These are phyloP conservation scores for Pyrrhoderma lamaoense DNA, from an alignment of 1,284 basidiomycete genomes.

Conservation along the genomic window DNA sequence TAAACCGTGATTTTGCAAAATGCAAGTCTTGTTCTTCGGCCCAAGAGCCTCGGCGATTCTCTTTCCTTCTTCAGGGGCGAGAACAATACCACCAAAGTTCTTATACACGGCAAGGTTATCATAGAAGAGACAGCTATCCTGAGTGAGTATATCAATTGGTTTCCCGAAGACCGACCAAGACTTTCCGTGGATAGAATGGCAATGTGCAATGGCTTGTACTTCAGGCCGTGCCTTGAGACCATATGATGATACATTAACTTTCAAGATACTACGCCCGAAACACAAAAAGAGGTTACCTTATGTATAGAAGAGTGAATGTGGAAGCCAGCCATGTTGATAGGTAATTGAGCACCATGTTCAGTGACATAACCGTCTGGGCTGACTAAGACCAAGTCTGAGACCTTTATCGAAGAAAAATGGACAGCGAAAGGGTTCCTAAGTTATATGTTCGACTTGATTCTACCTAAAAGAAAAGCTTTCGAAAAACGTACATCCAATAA, in stretches of 20 bases:
- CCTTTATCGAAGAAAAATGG: constrained; percentile 7
- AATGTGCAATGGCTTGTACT: constrained; percentile 36
- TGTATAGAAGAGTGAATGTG: constrained; percentile 35
- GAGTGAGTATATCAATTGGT: constrained; percentile 27
- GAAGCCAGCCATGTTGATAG: constrained; percentile 28
- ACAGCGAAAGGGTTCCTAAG: neutral
- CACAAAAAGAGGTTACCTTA: constrained; percentile 10
- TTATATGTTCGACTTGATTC: constrained; percentile 17
- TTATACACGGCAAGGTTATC: constrained; percentile 20
- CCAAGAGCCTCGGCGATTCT: constrained; percentile 32
- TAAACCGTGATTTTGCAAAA: constrained; percentile 18
- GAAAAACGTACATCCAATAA: constrained; percentile 30
- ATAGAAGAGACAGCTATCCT: constrained; percentile 19
- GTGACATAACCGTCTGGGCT: constrained; percentile 29
- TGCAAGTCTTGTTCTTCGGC: constrained; percentile 18
- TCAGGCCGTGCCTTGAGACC: constrained; percentile 32
- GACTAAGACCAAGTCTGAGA: constrained; percentile 19
- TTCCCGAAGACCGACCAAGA: constrained; percentile 34
- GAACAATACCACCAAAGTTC: constrained; percentile 33
- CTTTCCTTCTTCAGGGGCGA: constrained; percentile 31
- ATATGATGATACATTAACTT: neutral
- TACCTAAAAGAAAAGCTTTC: constrained; percentile 26
- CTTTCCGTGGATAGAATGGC: constrained; percentile 34
- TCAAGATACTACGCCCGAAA: neutral
- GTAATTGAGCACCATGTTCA: constrained; percentile 21